Percentiles rank a stretch among this genome's conserved stretches.
phyloP scores from a whole-genome alignment of 345 rosid species.

The Gynandropsis gynandra region DNA sequence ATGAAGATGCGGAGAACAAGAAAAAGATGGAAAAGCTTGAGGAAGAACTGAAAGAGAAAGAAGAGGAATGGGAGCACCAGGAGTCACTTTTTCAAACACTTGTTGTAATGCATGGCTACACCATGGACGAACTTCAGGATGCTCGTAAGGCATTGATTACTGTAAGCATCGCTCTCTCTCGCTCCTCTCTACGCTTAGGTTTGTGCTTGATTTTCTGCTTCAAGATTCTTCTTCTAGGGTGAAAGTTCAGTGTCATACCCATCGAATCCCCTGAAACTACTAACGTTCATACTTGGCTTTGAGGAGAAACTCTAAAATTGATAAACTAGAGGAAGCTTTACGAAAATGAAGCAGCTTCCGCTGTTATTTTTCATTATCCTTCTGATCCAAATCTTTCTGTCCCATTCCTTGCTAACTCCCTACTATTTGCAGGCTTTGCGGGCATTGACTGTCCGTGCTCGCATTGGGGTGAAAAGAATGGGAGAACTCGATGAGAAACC shows the following conservation, averaged over 20 bases:
- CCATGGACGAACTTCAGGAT: slow-evolving; percentile 31
- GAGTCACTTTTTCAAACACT: slow-evolving; percentile 37
- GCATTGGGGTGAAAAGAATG: slow-evolving; percentile 25
- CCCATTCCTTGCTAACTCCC: not conserved
- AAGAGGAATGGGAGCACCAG: slow-evolving; percentile 38
- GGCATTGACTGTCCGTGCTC: slow-evolving; percentile 10
- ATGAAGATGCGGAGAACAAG: slow-evolving; percentile 34
- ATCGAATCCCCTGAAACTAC: not conserved
- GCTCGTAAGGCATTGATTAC: slow-evolving; percentile 30
- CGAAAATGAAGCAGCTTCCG: not conserved
- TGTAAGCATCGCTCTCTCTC: slow-evolving; percentile 20
- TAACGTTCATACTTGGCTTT: too few species aligned
- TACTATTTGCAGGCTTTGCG: slow-evolving; percentile 21
- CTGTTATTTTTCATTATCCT: not conserved
- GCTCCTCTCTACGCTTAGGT: not conserved
- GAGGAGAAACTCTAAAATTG: not conserved
- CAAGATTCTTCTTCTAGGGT: not conserved
- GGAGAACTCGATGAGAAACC: slow-evolving; percentile 24
- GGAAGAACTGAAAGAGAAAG: slow-evolving; percentile 44
- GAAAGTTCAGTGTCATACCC: slow-evolving; percentile 3
- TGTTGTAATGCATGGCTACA: slow-evolving; percentile 18
- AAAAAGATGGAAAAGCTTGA: slow-evolving; percentile 35
- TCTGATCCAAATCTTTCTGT: not conserved
- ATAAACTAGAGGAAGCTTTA: slow-evolving; percentile 5
- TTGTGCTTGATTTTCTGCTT: slow-evolving; percentile 1